These are phyloP conservation scores for Allomyces arbusculus DNA, from an alignment of 192 early-diverging fungal species.

Conservation along the genomic window DNA sequence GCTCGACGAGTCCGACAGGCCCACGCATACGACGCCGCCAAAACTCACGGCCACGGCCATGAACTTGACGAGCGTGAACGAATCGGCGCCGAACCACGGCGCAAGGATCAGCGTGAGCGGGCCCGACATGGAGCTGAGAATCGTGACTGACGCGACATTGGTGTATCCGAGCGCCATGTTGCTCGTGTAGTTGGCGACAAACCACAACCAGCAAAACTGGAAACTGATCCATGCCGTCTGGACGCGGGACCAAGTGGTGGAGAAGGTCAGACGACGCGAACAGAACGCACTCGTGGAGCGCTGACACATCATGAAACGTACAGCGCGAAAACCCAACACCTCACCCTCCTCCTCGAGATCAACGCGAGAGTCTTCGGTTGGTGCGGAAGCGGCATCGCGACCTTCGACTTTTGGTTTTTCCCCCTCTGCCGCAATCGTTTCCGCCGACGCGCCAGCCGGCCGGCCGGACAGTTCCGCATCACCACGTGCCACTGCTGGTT, in stretches of 20 bases:
- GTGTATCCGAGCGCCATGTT: constrained; percentile 57
- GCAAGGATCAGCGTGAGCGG: constrained; percentile 56
- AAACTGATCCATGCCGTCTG: constrained; percentile 40
- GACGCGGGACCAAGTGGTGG: too few relatives aligned
- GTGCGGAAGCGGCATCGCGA: too few relatives aligned
- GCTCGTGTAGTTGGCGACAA: constrained; percentile 51
- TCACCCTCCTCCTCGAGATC: too few relatives aligned
- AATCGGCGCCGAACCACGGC: constrained; percentile 33
- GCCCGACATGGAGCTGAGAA: constrained; percentile 50
- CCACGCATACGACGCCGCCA: constrained; percentile 38
- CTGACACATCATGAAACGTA: too few relatives aligned
- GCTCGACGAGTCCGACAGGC: constrained; percentile 29
- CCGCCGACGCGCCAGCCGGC: background rate
- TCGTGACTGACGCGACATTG: constrained; percentile 50
- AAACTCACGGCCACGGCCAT: constrained; percentile 30
- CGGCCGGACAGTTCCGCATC: background rate
- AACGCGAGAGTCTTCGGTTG: too few relatives aligned
- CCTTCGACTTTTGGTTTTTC: too few relatives aligned
- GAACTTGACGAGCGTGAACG: constrained; percentile 26
- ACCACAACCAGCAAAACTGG: constrained; percentile 57
- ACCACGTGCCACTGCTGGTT: background rate
- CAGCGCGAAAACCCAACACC: too few relatives aligned
- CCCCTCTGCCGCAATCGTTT: too few relatives aligned
- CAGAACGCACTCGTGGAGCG: too few relatives aligned
- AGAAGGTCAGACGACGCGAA: too few relatives aligned